Evolutionary conservation across 2,329 filamentous ascomycete genomes (phyloP).

Genomic region (Metarhizium robertsii): DNA sequence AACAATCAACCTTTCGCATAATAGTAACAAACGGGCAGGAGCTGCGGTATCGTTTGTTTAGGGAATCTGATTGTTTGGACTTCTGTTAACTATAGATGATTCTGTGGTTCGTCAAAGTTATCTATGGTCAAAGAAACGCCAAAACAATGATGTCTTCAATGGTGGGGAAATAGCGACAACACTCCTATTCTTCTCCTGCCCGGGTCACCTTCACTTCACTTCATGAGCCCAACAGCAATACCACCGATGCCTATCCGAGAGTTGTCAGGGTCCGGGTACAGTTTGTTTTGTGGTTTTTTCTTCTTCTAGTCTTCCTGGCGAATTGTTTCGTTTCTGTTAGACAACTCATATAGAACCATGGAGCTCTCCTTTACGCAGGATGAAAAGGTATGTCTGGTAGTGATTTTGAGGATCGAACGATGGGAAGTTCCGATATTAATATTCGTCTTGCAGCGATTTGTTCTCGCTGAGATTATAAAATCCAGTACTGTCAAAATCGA

Average conservation of each 20-base stretch:
- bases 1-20: not conserved
- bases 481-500: conserved; percentile 39
- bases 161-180: conserved; percentile 5
- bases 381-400: conserved; percentile 8
- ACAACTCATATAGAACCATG: not conserved
- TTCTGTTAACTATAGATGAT: not conserved
- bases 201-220: conserved; percentile 3
- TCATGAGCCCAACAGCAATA: not conserved
- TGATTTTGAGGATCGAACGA: not conserved
- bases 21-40: not conserved
- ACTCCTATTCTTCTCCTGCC: conserved; percentile 4
- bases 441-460: conserved; percentile 35
- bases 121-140: not conserved
- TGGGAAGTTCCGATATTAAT: not conserved
- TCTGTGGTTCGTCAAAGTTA: not conserved
- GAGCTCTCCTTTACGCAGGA: conserved; percentile 6
- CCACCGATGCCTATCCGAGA: not conserved
- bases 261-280: not conserved
- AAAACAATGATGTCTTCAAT: conserved; percentile 6
- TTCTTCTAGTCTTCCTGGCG: not conserved
- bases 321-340: not conserved
- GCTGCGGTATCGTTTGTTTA: not conserved
- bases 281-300: not conserved
- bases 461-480: conserved; percentile 50
- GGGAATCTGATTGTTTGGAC: not conserved